Evolutionary conservation across 2,329 filamentous ascomycete genomes (phyloP).

Genomic region (Monosporascus sp.): DNA sequence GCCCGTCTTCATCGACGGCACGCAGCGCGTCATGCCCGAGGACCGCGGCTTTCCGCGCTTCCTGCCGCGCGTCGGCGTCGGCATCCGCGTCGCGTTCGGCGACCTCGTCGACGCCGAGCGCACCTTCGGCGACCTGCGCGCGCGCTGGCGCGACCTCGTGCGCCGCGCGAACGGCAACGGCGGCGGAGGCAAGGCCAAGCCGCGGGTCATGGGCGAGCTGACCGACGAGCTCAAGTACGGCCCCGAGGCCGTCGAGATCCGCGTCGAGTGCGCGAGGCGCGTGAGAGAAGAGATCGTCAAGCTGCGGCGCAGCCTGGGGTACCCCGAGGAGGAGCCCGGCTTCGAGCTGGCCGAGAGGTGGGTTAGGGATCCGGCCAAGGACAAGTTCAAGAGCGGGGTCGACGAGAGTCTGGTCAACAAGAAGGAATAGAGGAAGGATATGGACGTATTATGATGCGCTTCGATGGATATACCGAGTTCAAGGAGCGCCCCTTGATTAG

Average conservation of each 20-base stretch:
- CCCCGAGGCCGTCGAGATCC: slow-evolving; percentile 68
- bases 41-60: slow-evolving; percentile 73
- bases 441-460: neutral
- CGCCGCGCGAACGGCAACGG: slow-evolving; percentile 14
- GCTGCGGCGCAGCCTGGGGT: slow-evolving; percentile 65
- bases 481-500: too few species aligned
- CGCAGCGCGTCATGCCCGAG: slow-evolving; percentile 84
- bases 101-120: slow-evolving; percentile 67
- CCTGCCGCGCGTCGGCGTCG: slow-evolving; percentile 67
- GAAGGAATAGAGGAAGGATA: slow-evolving; percentile 16
- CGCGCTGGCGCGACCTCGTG: slow-evolving; percentile 66
- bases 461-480: too few species aligned
- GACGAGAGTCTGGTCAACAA: slow-evolving; percentile 45
- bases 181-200: slow-evolving; percentile 25
- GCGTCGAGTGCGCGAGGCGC: slow-evolving; percentile 73
- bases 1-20: slow-evolving; percentile 91
- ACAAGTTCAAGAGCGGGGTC: slow-evolving; percentile 47
- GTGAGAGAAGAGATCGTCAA: slow-evolving; percentile 77
- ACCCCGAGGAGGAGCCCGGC: slow-evolving; percentile 74
- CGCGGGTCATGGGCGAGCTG: slow-evolving; percentile 53
- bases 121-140: slow-evolving; percentile 72
- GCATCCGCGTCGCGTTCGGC: slow-evolving; percentile 71
- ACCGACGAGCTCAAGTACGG: slow-evolving; percentile 64
- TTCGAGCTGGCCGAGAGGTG: slow-evolving; percentile 77
- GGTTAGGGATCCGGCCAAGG: slow-evolving; percentile 46